Evolutionary conservation across 768 basidiomycete species (phyloP).

Genomic region (Strobilomyces confusus): DNA sequence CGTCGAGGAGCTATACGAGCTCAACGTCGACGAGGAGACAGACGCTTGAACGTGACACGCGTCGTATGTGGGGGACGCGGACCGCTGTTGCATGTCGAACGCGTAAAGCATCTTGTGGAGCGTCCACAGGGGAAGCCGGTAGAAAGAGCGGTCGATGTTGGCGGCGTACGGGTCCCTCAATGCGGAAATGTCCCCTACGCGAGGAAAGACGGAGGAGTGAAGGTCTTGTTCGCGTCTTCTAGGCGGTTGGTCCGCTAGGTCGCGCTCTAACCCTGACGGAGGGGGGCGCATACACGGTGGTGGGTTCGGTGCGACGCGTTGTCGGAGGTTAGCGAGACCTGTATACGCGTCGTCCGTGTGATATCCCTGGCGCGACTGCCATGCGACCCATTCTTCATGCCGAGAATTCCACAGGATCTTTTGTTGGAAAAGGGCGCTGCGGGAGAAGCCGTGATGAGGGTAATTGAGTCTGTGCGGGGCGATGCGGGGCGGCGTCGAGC

Average conservation of each 20-base stretch:
- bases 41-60: constrained; percentile 7
- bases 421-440: constrained; percentile 52
- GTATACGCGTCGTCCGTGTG: constrained; percentile 25
- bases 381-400: constrained; percentile 48
- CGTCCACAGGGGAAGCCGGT: constrained; percentile 57
- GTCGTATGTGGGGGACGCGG: constrained; percentile 14
- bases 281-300: constrained; percentile 20
- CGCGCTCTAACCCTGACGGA: constrained; percentile 32
- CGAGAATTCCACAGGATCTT: constrained; percentile 63
- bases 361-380: constrained; percentile 17
- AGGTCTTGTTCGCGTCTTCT: constrained; percentile 12
- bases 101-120: constrained; percentile 64
- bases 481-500: constrained; percentile 2
- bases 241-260: constrained; percentile 11
- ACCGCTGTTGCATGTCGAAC: constrained; percentile 47
- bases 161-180: constrained; percentile 55
- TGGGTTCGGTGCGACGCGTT: neutral
- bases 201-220: constrained; percentile 43
- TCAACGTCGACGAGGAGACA: constrained; percentile 17
- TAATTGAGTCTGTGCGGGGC: constrained; percentile 40
- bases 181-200: constrained; percentile 57
- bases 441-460: constrained; percentile 59
- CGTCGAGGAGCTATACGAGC: constrained; percentile 16
- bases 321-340: constrained; percentile 16
- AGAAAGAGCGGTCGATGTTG: constrained; percentile 58